Conservation (phyloP, 805 yeast genomes). For the Yamadazyma nakazawae region DNA sequence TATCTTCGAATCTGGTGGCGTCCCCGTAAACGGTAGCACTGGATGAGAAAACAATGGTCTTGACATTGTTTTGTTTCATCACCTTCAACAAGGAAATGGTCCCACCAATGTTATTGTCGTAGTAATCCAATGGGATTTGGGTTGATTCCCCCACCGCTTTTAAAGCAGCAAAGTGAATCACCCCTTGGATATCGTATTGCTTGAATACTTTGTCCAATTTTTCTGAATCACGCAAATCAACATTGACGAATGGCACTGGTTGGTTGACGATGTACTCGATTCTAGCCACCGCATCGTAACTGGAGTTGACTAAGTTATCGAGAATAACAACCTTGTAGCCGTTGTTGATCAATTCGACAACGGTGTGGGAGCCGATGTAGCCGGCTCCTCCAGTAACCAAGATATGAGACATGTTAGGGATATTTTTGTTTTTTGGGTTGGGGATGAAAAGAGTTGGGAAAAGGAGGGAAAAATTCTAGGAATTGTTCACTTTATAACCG, state of each 20-base stretch:
- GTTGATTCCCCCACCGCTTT: conserved; percentile 83
- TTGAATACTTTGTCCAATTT: conserved; percentile 47
- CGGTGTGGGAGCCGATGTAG: conserved; percentile 82
- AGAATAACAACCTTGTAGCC: conserved; percentile 71
- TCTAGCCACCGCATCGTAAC: conserved; percentile 61
- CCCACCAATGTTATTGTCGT: conserved; percentile 65
- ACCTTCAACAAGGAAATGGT: conserved; percentile 55
- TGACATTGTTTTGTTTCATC: conserved; percentile 46
- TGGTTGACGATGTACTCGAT: conserved; percentile 52
- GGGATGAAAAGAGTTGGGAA: no score
- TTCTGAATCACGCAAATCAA: conserved; percentile 53
- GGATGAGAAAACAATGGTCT: conserved; percentile 65
- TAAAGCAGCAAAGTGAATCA: conserved; percentile 77
- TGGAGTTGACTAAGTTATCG: conserved; percentile 67
- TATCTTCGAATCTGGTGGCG: conserved; percentile 64
- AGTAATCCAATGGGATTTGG: conserved; percentile 62
- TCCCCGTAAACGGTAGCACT: conserved; percentile 86
- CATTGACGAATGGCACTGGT: conserved; percentile 52
- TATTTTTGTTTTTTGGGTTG: not conserved
- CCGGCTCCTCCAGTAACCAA: conserved; percentile 87
- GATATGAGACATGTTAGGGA: conserved; percentile 26
- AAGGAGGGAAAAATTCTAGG: no score
- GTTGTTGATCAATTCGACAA: conserved; percentile 54
- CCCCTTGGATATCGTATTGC: conserved; percentile 50
- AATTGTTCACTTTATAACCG: no score